phyloP scores from a whole-genome alignment of 2,329 filamentous ascomycete species.

The Colletotrichum liaoningense region DNA sequence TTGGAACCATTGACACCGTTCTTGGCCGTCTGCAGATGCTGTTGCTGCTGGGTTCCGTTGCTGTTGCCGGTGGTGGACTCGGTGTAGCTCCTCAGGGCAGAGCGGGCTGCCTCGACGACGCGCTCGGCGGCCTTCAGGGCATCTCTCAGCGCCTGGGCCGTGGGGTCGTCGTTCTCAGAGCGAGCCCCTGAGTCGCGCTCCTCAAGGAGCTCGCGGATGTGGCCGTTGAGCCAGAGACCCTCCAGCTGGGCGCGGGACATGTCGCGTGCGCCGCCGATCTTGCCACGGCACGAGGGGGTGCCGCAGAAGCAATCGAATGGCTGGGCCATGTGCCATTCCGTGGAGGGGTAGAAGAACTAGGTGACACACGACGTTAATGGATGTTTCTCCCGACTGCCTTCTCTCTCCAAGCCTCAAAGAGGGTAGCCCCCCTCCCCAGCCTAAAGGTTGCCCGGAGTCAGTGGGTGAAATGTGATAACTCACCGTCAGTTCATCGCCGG shows the following conservation, averaged over 20 bases:
- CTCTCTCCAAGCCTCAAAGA: neutral
- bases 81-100: slow-evolving; percentile 55
- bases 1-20: slow-evolving; percentile 30
- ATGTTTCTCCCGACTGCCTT: neutral
- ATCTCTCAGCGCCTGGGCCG: slow-evolving; percentile 54
- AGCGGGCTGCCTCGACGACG: slow-evolving; percentile 57
- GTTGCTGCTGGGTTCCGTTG: neutral
- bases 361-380: neutral
- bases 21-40: slow-evolving; percentile 12
- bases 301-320: slow-evolving; percentile 75
- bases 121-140: slow-evolving; percentile 59
- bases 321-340: slow-evolving; percentile 81
- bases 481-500: slow-evolving; percentile 70
- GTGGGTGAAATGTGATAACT: slow-evolving; percentile 22
- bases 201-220: slow-evolving; percentile 67
- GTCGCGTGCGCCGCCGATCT: slow-evolving; percentile 71
- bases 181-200: slow-evolving; percentile 44
- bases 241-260: slow-evolving; percentile 66
- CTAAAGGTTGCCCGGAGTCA: neutral
- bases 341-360: slow-evolving; percentile 81
- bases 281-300: slow-evolving; percentile 66
- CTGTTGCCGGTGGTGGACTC: slow-evolving; percentile 39
- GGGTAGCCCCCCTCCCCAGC: too few relatives aligned
- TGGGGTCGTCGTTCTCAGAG: slow-evolving; percentile 48
- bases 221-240: slow-evolving; percentile 70